Evolutionary conservation across 371 early-diverging fungal genomes (phyloP).

Genomic region (Mucor sp.): DNA sequence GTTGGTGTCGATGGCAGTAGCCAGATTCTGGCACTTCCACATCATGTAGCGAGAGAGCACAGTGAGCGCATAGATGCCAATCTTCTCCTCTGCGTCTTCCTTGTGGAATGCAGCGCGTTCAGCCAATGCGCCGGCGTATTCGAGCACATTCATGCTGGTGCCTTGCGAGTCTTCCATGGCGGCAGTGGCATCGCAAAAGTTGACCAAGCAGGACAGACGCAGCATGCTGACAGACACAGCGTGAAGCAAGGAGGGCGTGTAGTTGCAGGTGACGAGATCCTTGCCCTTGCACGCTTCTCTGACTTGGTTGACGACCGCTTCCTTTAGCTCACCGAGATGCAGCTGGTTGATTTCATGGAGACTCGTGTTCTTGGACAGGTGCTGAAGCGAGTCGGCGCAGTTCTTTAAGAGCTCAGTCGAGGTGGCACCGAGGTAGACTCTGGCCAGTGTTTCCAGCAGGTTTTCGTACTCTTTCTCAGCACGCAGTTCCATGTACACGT

Average conservation of each 20-base stretch:
- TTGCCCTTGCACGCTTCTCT: conserved; percentile 44
- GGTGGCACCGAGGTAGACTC: conserved; percentile 58
- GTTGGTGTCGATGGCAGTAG: conserved; percentile 7
- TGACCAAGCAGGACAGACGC: conserved; percentile 39
- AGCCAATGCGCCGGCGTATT: conserved; percentile 25
- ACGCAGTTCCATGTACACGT: conserved; percentile 67
- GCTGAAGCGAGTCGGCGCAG: conserved; percentile 45
- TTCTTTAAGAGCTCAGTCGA: conserved; percentile 30
- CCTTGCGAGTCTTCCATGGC: conserved; percentile 45
- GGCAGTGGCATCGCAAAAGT: conserved; percentile 35
- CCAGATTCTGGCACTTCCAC: conserved; percentile 42
- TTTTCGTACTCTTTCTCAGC: conserved; percentile 65
- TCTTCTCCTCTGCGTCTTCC: conserved; percentile 32
- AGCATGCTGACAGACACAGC: conserved; percentile 45
- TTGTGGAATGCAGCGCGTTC: conserved; percentile 40
- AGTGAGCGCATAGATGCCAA: conserved; percentile 34
- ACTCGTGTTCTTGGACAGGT: conserved; percentile 41
- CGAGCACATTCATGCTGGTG: conserved; percentile 33
- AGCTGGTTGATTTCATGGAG: conserved; percentile 39
- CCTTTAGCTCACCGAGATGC: conserved; percentile 41
- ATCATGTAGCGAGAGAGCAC: conserved; percentile 46
- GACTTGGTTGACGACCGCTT: conserved; percentile 43
- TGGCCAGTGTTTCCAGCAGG: conserved; percentile 60
- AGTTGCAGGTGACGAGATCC: conserved; percentile 46
- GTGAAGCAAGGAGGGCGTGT: conserved; percentile 42